Percentiles rank a stretch among this genome's conserved stretches.
Conservation (phyloP, 2,329 filamentous ascomycete genomes). For the Colletotrichum musicola region DNA sequence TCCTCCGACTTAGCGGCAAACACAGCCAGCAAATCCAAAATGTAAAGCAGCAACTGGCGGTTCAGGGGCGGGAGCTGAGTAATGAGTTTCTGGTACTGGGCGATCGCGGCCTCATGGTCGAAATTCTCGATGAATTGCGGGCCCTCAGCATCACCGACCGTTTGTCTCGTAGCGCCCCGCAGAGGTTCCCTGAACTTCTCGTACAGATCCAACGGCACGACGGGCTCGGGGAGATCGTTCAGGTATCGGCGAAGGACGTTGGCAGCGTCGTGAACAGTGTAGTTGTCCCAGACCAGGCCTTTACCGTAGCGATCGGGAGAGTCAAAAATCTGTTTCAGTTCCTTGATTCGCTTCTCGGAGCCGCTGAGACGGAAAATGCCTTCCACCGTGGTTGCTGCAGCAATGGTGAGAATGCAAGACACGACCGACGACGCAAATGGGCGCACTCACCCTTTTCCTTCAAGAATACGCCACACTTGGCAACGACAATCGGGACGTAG, state of each 20-base stretch:
- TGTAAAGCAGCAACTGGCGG: slow-evolving; percentile 92
- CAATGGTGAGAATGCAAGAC: slow-evolving; percentile 42
- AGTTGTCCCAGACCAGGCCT: slow-evolving; percentile 95
- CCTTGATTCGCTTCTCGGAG: slow-evolving; percentile 98
- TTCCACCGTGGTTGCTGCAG: slow-evolving; percentile 88
- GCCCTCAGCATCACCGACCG: slow-evolving; percentile 76
- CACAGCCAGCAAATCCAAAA: slow-evolving; percentile 93
- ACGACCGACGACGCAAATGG: background rate
- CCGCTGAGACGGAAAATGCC: slow-evolving; percentile 97
- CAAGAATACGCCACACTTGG: slow-evolving; percentile 96
- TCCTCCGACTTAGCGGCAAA: slow-evolving; percentile 97
- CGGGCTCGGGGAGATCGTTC: slow-evolving; percentile 95
- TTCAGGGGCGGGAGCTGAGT: slow-evolving; percentile 94
- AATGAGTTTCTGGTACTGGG: slow-evolving; percentile 88
- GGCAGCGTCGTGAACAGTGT: slow-evolving; percentile 97
- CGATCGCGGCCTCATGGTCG: slow-evolving; percentile 78
- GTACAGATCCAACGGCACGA: slow-evolving; percentile 94
- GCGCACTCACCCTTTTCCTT: slow-evolving; percentile 90
- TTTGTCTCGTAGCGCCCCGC: slow-evolving; percentile 77
- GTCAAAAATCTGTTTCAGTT: slow-evolving; percentile 91
- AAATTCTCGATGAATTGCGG: slow-evolving; percentile 76
- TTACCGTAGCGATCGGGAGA: slow-evolving; percentile 97
- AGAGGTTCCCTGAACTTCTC: slow-evolving; percentile 90
- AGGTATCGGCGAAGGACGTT: slow-evolving; percentile 96
- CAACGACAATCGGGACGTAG: slow-evolving; percentile 97